phyloP scores from a whole-genome alignment of 2,329 filamentous ascomycete genomes.

The Verticillium nubilum region DNA sequence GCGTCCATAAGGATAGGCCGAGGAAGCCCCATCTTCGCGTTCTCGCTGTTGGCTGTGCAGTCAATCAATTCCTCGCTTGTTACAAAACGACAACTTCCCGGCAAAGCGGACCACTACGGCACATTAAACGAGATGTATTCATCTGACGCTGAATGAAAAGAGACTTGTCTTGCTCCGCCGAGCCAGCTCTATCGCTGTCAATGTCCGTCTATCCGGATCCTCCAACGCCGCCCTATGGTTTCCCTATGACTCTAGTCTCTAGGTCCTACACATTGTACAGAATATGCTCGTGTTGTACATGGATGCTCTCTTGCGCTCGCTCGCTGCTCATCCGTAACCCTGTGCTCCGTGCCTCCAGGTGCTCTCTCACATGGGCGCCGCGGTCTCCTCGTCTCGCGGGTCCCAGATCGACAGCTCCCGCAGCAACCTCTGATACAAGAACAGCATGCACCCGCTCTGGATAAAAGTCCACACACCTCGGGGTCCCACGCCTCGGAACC shows the following conservation, averaged over 20 bases:
- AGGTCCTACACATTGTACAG: constrained; percentile 2
- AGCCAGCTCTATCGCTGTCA: constrained; percentile 11
- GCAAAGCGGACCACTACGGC: no score
- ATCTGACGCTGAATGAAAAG: constrained; percentile 1
- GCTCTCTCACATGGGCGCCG: neutral
- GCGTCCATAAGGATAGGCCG: no score
- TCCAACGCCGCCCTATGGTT: neutral
- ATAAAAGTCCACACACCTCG: constrained; percentile 95
- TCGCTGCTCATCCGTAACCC: neutral
- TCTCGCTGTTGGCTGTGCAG: no score
- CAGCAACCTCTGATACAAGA: constrained; percentile 85
- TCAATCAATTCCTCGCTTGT: no score
- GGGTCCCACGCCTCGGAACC: constrained; percentile 92
- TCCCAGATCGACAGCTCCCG: constrained; percentile 61
- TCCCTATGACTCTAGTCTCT: constrained; percentile 4
- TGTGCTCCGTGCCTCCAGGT: neutral
- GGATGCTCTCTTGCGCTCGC: neutral
- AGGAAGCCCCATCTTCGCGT: no score
- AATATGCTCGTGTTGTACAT: neutral
- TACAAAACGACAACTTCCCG: no score
- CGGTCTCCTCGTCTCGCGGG: constrained; percentile 14
- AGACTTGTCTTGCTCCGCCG: constrained; percentile 10
- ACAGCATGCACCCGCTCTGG: constrained; percentile 93
- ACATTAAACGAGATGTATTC: neutral
- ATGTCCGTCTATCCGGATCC: constrained; percentile 4